Evolutionary conservation across 2,329 filamentous ascomycete species (phyloP).

Genomic region (Fusarium abutilonis): DNA sequence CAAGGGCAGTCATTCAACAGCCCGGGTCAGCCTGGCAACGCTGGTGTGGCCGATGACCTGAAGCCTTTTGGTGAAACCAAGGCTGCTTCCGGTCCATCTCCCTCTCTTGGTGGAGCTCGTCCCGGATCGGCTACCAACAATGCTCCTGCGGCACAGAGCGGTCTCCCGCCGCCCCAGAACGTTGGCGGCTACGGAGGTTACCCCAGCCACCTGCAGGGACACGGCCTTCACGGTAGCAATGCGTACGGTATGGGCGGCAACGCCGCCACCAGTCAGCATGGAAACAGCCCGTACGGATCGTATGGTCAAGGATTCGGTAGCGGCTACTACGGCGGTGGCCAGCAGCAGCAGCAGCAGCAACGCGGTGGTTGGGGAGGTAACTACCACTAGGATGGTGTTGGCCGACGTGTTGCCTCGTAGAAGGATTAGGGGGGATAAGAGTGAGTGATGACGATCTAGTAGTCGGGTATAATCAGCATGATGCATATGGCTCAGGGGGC

Average conservation of each 20-base stretch:
- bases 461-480: slow-evolving; percentile 48
- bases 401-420: slow-evolving; percentile 9
- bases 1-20: slow-evolving; percentile 65
- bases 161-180: slow-evolving; percentile 65
- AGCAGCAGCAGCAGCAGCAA: slow-evolving; percentile 54
- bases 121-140: slow-evolving; percentile 68
- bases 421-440: slow-evolving; percentile 42
- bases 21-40: slow-evolving; percentile 58
- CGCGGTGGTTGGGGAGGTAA: slow-evolving; percentile 68
- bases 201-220: slow-evolving; percentile 63
- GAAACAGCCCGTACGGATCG: slow-evolving; percentile 63
- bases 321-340: slow-evolving; percentile 58
- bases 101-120: slow-evolving; percentile 64
- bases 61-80: slow-evolving; percentile 69
- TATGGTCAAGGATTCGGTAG: slow-evolving; percentile 61
- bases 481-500: slow-evolving; percentile 43
- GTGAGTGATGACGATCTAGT: slow-evolving; percentile 31
- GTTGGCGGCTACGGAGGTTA: slow-evolving; percentile 67
- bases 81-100: slow-evolving; percentile 63
- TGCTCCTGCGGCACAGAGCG: slow-evolving; percentile 59
- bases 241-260: slow-evolving; percentile 65
- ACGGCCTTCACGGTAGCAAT: slow-evolving; percentile 63
- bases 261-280: slow-evolving; percentile 62
- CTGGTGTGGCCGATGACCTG: slow-evolving; percentile 61
- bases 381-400: slow-evolving; percentile 60